Evolutionary conservation across 2,329 filamentous ascomycete species (phyloP).

Genomic region (Kalaharituber pfeilii): DNA sequence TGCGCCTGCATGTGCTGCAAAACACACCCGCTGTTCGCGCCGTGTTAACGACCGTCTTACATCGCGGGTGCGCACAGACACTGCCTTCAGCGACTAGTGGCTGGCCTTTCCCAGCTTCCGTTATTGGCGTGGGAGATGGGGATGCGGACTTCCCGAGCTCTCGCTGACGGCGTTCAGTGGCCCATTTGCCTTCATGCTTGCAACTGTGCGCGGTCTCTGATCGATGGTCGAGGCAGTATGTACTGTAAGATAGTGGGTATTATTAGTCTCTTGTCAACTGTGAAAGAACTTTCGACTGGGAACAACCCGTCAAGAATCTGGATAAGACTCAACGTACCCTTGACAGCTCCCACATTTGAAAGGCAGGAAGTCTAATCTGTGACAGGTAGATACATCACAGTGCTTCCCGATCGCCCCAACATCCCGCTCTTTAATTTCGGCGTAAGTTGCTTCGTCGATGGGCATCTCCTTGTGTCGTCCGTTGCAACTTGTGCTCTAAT

Average conservation of each 20-base stretch:
- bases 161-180: slow-evolving; percentile 24
- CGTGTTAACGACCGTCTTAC: slow-evolving; percentile 38
- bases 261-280: slow-evolving; percentile 12
- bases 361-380: slow-evolving; percentile 88
- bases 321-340: slow-evolving; percentile 28
- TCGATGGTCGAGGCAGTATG: slow-evolving; percentile 87
- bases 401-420: slow-evolving; percentile 74
- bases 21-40: slow-evolving; percentile 34
- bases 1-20: slow-evolving; percentile 33
- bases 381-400: slow-evolving; percentile 82
- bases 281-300: background rate
- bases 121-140: slow-evolving; percentile 32
- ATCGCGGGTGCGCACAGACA: slow-evolving; percentile 33
- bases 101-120: slow-evolving; percentile 33
- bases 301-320: background rate
- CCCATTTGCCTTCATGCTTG: slow-evolving; percentile 43
- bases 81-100: too few species aligned
- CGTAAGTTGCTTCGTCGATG: background rate
- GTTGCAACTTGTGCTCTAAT: too few species aligned
- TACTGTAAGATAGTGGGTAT: slow-evolving; percentile 37
- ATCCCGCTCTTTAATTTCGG: slow-evolving; percentile 59
- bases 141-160: slow-evolving; percentile 17
- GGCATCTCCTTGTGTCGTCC: background rate
- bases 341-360: slow-evolving; percentile 84
- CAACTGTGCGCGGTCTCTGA: slow-evolving; percentile 66